phyloP scores from a whole-genome alignment of 2,329 filamentous ascomycete species.

The Gaeumannomyces sp. region DNA sequence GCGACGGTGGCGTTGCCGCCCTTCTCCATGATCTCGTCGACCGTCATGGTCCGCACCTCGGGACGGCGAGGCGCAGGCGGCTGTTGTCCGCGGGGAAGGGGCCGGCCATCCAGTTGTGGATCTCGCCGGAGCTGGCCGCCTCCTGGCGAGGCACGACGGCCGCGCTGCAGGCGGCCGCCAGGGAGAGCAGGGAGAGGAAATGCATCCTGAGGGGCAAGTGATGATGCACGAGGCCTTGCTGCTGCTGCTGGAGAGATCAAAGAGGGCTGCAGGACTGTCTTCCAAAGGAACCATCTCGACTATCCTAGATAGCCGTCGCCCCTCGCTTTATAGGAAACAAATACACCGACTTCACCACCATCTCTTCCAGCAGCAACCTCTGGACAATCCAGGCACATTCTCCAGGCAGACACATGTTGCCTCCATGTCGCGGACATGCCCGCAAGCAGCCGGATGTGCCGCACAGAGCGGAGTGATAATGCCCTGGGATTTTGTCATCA shows the following conservation, averaged over 20 bases:
- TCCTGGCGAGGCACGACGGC: background rate
- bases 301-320: background rate
- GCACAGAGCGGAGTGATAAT: background rate
- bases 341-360: background rate
- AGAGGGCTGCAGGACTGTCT: background rate
- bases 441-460: background rate
- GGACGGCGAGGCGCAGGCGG: background rate
- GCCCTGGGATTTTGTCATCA: no score
- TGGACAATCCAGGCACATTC: background rate
- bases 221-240: background rate
- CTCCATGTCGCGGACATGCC: no score
- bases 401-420: background rate
- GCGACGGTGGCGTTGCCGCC: slow-evolving; percentile 2
- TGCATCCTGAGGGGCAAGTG: background rate
- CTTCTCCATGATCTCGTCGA: background rate
- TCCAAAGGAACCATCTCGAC: background rate
- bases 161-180: slow-evolving; percentile 3
- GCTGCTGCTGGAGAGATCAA: background rate
- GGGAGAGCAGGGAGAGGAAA: background rate
- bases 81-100: background rate
- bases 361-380: background rate
- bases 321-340: background rate
- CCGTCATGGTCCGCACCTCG: background rate
- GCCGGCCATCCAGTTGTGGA: background rate
- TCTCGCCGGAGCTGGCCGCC: background rate